Conservation (phyloP, 176 grass and related monocot genomes). For the Zoysia pacifica region DNA sequence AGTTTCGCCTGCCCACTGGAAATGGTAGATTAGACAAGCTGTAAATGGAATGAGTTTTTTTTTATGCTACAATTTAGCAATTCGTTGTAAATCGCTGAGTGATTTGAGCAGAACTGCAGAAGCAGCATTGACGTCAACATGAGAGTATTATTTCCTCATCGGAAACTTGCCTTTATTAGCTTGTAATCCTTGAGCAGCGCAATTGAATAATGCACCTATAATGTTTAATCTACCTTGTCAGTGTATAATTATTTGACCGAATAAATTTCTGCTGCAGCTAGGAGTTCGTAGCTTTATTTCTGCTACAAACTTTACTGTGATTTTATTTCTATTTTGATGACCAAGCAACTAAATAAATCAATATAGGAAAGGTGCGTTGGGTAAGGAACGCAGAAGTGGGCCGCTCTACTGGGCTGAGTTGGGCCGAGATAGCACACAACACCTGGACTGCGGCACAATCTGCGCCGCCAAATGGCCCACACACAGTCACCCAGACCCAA, state of each 20-base stretch:
- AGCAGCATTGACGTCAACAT: neutral
- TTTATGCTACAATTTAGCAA: constrained; percentile 19
- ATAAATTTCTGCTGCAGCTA: neutral
- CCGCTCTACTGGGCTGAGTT: neutral
- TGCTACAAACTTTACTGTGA: too few species aligned
- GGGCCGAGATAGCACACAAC: neutral
- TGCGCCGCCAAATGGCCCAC: too few species aligned
- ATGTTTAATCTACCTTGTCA: neutral
- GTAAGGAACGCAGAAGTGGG: neutral
- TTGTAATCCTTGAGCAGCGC: neutral
- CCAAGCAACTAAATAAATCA: too few species aligned
- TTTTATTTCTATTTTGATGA: neutral
- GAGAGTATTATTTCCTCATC: neutral
- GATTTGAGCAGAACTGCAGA: constrained; percentile 28
- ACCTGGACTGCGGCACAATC: neutral
- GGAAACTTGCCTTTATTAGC: neutral
- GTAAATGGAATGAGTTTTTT: neutral
- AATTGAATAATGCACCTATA: neutral
- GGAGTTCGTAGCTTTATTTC: neutral
- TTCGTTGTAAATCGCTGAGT: constrained; percentile 30
- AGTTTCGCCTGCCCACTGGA: neutral
- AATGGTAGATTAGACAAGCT: constrained; percentile 22
- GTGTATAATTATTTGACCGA: neutral
- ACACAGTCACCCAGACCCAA: too few species aligned
- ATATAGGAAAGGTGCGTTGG: too few species aligned